phyloP scores from a whole-genome alignment of 2,329 filamentous ascomycete genomes.

The Mollisiaceae sp. region DNA sequence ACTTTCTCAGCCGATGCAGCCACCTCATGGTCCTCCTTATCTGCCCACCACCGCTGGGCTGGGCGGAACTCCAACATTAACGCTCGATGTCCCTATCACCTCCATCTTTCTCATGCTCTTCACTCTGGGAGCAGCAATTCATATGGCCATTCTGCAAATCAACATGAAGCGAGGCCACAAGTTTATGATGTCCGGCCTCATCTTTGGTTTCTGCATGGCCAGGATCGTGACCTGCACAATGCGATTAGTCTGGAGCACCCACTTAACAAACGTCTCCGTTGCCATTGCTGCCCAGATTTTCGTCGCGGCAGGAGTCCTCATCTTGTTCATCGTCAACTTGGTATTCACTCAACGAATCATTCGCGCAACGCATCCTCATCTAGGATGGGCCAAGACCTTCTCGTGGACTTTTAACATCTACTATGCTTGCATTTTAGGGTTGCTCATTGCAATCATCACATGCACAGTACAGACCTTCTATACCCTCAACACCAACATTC shows the following conservation, averaged over 20 bases:
- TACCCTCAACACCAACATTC: slow-evolving; percentile 59
- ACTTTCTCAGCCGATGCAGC: slow-evolving; percentile 6
- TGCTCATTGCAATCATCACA: slow-evolving; percentile 69
- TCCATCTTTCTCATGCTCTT: slow-evolving; percentile 67
- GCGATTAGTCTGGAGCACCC: slow-evolving; percentile 66
- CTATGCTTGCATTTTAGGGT: slow-evolving; percentile 61
- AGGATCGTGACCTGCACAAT: slow-evolving; percentile 45
- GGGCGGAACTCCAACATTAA: slow-evolving; percentile 62
- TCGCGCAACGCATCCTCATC: slow-evolving; percentile 70
- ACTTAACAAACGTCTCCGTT: slow-evolving; percentile 28
- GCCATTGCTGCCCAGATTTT: slow-evolving; percentile 38
- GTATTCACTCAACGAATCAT: slow-evolving; percentile 78
- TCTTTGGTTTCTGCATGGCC: slow-evolving; percentile 60
- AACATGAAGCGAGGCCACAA: slow-evolving; percentile 59
- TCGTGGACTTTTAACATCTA: slow-evolving; percentile 60
- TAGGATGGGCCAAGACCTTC: slow-evolving; percentile 69
- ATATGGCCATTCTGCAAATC: slow-evolving; percentile 63
- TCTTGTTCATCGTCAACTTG: slow-evolving; percentile 80
- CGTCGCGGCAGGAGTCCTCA: slow-evolving; percentile 54
- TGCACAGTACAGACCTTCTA: slow-evolving; percentile 69
- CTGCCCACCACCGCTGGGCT: slow-evolving; percentile 51
- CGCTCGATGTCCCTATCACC: slow-evolving; percentile 68
- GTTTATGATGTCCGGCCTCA: slow-evolving; percentile 62
- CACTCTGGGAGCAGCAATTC: slow-evolving; percentile 54
- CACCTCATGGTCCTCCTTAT: slow-evolving; percentile 34